Conservation (phyloP, 2,329 filamentous ascomycete genomes). For the Tolypocladium paradoxum region DNA sequence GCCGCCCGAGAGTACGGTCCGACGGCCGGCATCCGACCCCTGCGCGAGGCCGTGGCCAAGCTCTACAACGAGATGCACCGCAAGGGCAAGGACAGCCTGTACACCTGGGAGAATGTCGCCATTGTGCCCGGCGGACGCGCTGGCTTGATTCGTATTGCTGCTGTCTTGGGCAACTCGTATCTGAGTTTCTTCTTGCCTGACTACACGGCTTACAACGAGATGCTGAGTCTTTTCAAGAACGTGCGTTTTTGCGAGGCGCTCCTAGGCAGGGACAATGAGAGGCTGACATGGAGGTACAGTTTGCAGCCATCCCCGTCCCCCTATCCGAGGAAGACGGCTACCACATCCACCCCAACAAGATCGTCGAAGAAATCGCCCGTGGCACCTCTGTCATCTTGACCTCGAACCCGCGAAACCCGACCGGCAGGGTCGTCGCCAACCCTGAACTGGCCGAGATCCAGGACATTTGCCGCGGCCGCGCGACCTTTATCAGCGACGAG, state of each 20-base stretch:
- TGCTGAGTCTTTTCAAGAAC: conserved; percentile 91
- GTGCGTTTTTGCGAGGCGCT: conserved; percentile 26
- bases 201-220: conserved; percentile 96
- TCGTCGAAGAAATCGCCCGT: conserved; percentile 80
- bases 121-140: conserved; percentile 91
- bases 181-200: conserved; percentile 90
- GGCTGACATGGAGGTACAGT: conserved; percentile 33
- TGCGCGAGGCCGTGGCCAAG: conserved; percentile 78
- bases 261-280: background rate
- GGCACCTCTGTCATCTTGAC: conserved; percentile 84
- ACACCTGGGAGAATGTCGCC: conserved; percentile 95
- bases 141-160: conserved; percentile 87
- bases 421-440: conserved; percentile 75
- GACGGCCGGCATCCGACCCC: conserved; percentile 84
- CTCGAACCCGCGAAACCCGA: conserved; percentile 91
- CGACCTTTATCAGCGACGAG: conserved; percentile 89
- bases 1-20: conserved; percentile 83
- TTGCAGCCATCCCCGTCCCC: conserved; percentile 77
- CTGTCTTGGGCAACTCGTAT: conserved; percentile 85
- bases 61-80: conserved; percentile 92
- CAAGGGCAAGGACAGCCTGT: conserved; percentile 75
- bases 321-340: conserved; percentile 79
- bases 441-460: conserved; percentile 84
- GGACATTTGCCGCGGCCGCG: conserved; percentile 80
- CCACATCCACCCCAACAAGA: conserved; percentile 87